Base-by-base conservation (phyloP, 495 filamentous ascomycete species). In the Hypoxylon crocopeplum region DNA sequence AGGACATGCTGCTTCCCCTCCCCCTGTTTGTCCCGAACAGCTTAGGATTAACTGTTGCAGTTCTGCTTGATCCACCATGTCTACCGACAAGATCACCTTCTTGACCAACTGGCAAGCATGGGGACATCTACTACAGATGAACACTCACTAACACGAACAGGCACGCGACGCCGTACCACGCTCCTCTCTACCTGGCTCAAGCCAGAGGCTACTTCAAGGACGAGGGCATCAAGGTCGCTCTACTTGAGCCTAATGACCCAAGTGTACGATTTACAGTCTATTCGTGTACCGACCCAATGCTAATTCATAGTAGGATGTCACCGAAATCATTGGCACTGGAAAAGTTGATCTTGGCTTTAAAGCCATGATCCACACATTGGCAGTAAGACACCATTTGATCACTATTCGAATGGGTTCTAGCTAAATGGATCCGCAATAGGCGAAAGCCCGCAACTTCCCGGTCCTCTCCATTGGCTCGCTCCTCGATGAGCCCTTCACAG, bases 311-410 rank as follows among this genome's bases (percentile, higher is more conserved):
- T 34, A 75, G 66, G 68, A 89, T 79, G 86, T 88, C 56, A 89
- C 86, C 65, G 86, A 88, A 70, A 87, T 88, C 71, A 85, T 89
- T 66, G 86, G 86, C 33, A 85, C 81, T 60, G 83, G 82, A 54
- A 88, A 88, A 67, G 81, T 88, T 37, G 86, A 88, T 69, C 83
- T 88, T 73, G 86, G 85, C 29, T 88, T 88, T 79, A 89, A 89
- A 69, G 86, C 86, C 52, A 88, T 89, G 86, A 89, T 88, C 62
- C 86, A 89, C 66, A 88, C 86, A 20, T 77, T 88, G 50, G 85
- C 85, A 37, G 84, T 84, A 74, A 50, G 77, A 68, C 12, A 24
- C 7, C n/a, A 19, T 22, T 11, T n/a, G 12, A 13, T 21, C 29
- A 25, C 2, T 25, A 5, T 41, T 22, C 21, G 25, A 5, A 52